Conservation (phyloP, 2,329 filamentous ascomycete species). For the Neonectria punicea region DNA sequence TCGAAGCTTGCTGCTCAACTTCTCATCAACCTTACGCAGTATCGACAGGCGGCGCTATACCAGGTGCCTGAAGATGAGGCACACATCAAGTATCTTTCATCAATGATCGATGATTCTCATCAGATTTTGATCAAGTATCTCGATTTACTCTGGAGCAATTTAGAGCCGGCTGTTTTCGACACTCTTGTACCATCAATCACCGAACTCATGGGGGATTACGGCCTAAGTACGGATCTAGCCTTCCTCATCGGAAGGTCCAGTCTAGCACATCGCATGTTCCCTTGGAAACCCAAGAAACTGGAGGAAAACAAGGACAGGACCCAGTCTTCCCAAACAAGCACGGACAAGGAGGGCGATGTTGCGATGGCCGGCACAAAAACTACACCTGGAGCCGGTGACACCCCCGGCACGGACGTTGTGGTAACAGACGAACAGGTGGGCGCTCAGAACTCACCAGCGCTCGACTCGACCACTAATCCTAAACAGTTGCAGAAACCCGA, state of each 20-base stretch:
- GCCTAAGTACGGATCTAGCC: conserved; percentile 81
- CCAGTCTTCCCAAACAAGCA: conserved; percentile 39
- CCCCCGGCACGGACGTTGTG: conserved; percentile 41
- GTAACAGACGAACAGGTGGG: conserved; percentile 49
- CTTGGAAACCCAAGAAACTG: conserved; percentile 52
- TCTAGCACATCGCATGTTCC: conserved; percentile 72
- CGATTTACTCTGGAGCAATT: conserved; percentile 84
- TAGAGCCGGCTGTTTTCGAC: conserved; percentile 82
- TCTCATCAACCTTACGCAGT: conserved; percentile 90
- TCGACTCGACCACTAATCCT: conserved; percentile 39
- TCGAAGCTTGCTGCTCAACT: conserved; percentile 83
- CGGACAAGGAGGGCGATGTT: conserved; percentile 68
- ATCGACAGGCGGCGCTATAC: conserved; percentile 87
- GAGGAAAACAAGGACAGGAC: conserved; percentile 43
- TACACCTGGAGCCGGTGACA: conserved; percentile 40
- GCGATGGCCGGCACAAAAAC: conserved; percentile 56
- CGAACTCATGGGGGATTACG: conserved; percentile 79
- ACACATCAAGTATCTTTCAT: conserved; percentile 89
- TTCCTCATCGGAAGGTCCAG: conserved; percentile 85
- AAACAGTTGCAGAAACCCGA: conserved; percentile 47
- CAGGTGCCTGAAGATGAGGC: conserved; percentile 75
- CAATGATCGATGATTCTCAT: conserved; percentile 90
- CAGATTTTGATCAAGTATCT: conserved; percentile 87
- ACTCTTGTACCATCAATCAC: conserved; percentile 78
- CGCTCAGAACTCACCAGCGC: conserved; percentile 19